These are phyloP conservation scores for Yamadazyma philogaea DNA, from an alignment of 805 yeast genomes.

Conservation along the genomic window DNA sequence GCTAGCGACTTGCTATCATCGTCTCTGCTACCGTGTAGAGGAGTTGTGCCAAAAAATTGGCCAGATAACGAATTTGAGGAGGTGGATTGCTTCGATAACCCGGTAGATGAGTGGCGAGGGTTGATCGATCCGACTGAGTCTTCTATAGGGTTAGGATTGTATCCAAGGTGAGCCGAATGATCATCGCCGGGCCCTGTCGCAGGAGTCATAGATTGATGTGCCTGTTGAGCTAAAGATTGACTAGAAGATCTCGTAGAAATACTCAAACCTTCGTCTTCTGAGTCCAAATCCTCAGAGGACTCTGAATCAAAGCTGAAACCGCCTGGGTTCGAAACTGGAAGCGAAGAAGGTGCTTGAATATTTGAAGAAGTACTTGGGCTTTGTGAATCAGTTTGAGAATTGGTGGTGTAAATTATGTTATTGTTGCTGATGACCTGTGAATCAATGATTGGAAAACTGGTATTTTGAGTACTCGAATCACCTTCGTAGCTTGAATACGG, in stretches of 20 bases:
- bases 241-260: slow-evolving; percentile 39
- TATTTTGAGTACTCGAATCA: slow-evolving; percentile 27
- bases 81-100: slow-evolving; percentile 39
- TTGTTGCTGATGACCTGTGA: slow-evolving; percentile 10
- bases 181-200: slow-evolving; percentile 18
- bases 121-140: slow-evolving; percentile 28
- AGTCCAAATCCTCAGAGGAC: slow-evolving; percentile 21
- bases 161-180: neutral
- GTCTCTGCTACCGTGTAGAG: slow-evolving; percentile 7
- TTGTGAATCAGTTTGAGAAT: slow-evolving; percentile 3
- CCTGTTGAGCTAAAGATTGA: slow-evolving; percentile 43
- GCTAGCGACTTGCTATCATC: slow-evolving; percentile 17
- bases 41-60: slow-evolving; percentile 33
- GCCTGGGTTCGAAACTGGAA: slow-evolving; percentile 5
- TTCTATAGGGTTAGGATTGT: slow-evolving; percentile 21
- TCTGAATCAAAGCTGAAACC: slow-evolving; percentile 13
- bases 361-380: slow-evolving; percentile 2
- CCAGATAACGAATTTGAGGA: slow-evolving; percentile 38
- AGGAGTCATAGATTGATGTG: slow-evolving; percentile 25
- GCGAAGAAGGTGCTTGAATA: neutral
- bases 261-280: slow-evolving; percentile 35
- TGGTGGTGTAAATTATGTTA: slow-evolving; percentile 7
- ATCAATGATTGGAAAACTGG: slow-evolving; percentile 27
- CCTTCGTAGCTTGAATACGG: slow-evolving; percentile 39
- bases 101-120: slow-evolving; percentile 33